phyloP scores from a whole-genome alignment of 1,284 basidiomycete genomes.

The Hypsizygus ulmarius region DNA sequence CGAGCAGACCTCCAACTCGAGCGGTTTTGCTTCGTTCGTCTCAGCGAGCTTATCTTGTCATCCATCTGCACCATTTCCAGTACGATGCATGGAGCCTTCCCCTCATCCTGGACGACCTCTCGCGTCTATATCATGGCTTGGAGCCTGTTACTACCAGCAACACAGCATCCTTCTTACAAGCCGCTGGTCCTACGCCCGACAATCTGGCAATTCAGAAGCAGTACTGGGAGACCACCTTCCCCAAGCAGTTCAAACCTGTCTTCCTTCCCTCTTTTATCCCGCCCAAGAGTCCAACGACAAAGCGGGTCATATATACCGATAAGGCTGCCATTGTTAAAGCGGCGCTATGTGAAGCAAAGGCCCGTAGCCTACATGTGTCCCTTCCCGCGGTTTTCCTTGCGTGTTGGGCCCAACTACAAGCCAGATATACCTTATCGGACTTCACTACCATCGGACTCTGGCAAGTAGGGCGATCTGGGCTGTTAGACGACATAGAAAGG shows the following conservation, averaged over 20 bases:
- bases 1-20: conserved; percentile 32
- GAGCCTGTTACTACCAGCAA: conserved; percentile 29
- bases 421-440: conserved; percentile 28
- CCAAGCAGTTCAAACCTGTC: conserved; percentile 25
- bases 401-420: conserved; percentile 44
- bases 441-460: conserved; percentile 44
- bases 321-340: conserved; percentile 17
- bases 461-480: conserved; percentile 43
- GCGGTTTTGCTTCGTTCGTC: conserved; percentile 32
- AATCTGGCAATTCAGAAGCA: conserved; percentile 31
- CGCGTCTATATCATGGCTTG: conserved; percentile 32
- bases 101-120: conserved; percentile 42
- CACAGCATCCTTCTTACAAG: conserved; percentile 31
- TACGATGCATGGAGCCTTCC: conserved; percentile 51
- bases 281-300: conserved; percentile 2
- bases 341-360: conserved; percentile 24
- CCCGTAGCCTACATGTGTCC: conserved; percentile 32
- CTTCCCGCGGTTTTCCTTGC: conserved; percentile 43
- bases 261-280: conserved; percentile 32
- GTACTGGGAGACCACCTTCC: conserved; percentile 41
- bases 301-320: conserved; percentile 21
- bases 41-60: conserved; percentile 32
- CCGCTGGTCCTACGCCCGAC: conserved; percentile 23
- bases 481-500: conserved; percentile 33
- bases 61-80: conserved; percentile 50